A percentile compares a stretch with the other conserved stretches of the same genome.
Evolutionary conservation across 2,329 filamentous ascomycete species (phyloP).

Genomic region (Ophiostoma tasmaniense): DNA sequence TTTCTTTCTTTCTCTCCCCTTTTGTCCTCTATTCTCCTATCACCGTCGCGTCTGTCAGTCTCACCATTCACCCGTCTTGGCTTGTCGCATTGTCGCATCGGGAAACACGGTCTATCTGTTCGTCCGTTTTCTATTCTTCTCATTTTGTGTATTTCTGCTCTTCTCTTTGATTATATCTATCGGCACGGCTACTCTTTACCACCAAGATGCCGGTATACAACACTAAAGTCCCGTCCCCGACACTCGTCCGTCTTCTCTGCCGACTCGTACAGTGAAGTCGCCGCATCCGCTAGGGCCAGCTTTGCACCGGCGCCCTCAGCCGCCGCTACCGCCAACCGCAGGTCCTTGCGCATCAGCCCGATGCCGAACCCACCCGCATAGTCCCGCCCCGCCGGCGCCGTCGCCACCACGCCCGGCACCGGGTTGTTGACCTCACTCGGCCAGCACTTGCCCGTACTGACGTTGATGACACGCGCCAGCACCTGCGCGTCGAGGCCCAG

Average conservation of each 20-base stretch:
- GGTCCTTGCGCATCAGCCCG: conserved; percentile 71
- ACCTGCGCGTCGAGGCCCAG: conserved; percentile 54
- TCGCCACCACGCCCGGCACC: conserved; percentile 68
- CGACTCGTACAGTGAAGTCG: conserved; percentile 57
- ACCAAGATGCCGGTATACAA: conserved; percentile 63
- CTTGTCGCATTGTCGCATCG: not conserved
- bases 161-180: not conserved
- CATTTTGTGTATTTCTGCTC: not conserved
- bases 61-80: not conserved
- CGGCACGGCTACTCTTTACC: not conserved
- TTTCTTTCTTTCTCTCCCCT: not conserved
- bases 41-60: not conserved
- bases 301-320: conserved; percentile 58
- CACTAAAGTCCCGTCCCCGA: conserved; percentile 69
- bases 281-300: conserved; percentile 55
- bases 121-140: not conserved
- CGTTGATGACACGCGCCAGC: conserved; percentile 81
- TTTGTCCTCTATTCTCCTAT: not conserved
- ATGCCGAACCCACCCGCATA: conserved; percentile 74
- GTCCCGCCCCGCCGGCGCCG: conserved; percentile 64
- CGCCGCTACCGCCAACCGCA: conserved; percentile 63
- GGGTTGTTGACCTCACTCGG: conserved; percentile 94
- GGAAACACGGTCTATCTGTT: not conserved
- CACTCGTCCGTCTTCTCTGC: conserved; percentile 54
- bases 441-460: conserved; percentile 92